phyloP scores from a whole-genome alignment of 1,139 yeast species.

The Yamadazyma taylorii region DNA sequence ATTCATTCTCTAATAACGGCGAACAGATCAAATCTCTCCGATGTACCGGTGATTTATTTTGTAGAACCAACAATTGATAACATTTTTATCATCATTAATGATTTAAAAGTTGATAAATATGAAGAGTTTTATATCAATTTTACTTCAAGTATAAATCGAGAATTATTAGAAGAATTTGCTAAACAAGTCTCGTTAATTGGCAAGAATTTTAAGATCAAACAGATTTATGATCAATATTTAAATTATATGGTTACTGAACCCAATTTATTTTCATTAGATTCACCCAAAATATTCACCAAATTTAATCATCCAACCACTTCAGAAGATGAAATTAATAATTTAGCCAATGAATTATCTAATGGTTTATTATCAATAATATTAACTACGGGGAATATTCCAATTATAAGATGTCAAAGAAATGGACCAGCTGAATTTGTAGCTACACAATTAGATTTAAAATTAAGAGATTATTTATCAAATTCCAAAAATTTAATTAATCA shows the following conservation, averaged over 20 bases:
- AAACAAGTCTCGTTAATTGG: constrained; percentile 73
- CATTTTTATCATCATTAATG: constrained; percentile 65
- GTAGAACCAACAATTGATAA: constrained; percentile 85
- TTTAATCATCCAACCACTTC: constrained; percentile 70
- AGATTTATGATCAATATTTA: constrained; percentile 90
- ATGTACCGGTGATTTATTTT: constrained; percentile 92
- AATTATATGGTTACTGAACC: constrained; percentile 94
- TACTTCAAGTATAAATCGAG: constrained; percentile 75
- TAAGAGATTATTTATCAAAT: constrained; percentile 82
- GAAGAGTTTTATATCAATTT: constrained; percentile 82
- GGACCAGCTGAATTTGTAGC: constrained; percentile 97
- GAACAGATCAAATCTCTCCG: constrained; percentile 77
- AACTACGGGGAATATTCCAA: constrained; percentile 78
- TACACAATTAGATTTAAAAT: constrained; percentile 73
- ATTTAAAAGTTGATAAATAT: constrained; percentile 71
- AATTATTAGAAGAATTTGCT: constrained; percentile 84
- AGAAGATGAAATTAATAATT: constrained; percentile 69
- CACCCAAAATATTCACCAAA: constrained; percentile 61
- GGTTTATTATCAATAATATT: constrained; percentile 76
- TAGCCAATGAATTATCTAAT: constrained; percentile 70
- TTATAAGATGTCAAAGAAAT: constrained; percentile 85
- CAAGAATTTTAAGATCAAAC: constrained; percentile 69
- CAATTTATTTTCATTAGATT: constrained; percentile 77
- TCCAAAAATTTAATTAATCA: constrained; percentile 37
- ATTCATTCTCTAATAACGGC: constrained; percentile 75